Conservation (phyloP, 208 protist species). For the Naegleria lovaniensis region DNA sequence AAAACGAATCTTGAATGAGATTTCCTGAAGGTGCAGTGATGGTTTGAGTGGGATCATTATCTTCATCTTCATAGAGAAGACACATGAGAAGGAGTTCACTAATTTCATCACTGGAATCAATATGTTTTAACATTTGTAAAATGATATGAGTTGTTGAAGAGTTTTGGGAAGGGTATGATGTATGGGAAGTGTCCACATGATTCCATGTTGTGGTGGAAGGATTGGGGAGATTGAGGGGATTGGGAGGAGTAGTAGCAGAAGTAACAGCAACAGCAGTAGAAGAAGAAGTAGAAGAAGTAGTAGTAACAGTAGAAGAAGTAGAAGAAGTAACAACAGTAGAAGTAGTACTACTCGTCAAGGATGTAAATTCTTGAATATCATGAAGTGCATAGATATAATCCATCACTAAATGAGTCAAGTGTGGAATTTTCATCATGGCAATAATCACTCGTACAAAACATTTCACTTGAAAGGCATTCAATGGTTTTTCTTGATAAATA, state of each 20-base stretch:
- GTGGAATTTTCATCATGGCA: constrained; percentile 9
- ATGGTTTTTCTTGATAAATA: neutral
- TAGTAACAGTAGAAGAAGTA: too few relatives aligned
- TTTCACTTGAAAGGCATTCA: neutral
- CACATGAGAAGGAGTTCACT: neutral
- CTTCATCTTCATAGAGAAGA: constrained; percentile 14
- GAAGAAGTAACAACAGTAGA: too few relatives aligned
- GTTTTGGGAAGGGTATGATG: too few relatives aligned
- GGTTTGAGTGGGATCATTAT: neutral
- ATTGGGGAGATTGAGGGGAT: too few relatives aligned
- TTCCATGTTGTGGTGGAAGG: too few relatives aligned
- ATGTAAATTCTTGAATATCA: neutral
- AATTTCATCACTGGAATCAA: neutral
- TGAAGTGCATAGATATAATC: neutral
- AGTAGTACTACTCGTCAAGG: too few relatives aligned
- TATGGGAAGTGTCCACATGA: too few relatives aligned
- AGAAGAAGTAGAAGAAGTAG: too few relatives aligned
- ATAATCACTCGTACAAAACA: neutral
- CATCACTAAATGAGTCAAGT: neutral
- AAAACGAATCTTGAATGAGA: neutral
- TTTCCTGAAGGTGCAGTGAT: neutral
- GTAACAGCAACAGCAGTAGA: too few relatives aligned
- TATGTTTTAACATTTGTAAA: neutral
- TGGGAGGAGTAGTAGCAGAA: too few relatives aligned
- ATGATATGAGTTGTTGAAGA: neutral